These are phyloP conservation scores for Xenosphaeropsis pyriputrescens DNA, from an alignment of 2,329 filamentous ascomycete genomes.

Conservation along the genomic window DNA sequence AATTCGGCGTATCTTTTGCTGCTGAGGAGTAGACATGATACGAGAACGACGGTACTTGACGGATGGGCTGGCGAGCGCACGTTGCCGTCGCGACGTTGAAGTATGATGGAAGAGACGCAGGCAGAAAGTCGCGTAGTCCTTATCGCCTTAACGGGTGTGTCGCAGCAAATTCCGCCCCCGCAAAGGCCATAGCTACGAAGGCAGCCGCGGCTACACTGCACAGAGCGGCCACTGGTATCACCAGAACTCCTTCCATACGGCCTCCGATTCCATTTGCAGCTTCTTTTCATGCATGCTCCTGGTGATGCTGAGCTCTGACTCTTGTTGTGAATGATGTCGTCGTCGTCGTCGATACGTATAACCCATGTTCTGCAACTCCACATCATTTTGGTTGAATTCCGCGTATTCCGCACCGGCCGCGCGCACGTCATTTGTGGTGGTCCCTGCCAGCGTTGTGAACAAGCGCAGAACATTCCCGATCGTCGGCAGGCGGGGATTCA, in stretches of 20 bases:
- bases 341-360: not conserved
- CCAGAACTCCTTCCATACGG: conserved; percentile 8
- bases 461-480: conserved; percentile 6
- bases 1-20: conserved; percentile 27
- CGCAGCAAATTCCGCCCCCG: too few species aligned
- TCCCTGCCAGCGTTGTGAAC: conserved; percentile 4
- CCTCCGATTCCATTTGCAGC: conserved; percentile 5
- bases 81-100: too few species aligned
- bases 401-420: conserved; percentile 1
- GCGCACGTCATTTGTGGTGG: conserved; percentile 2
- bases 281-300: conserved; percentile 4
- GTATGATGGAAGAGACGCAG: too few species aligned
- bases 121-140: too few species aligned
- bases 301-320: too few species aligned
- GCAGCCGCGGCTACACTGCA: too few species aligned
- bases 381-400: conserved; percentile 1
- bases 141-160: too few species aligned
- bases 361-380: conserved; percentile 6
- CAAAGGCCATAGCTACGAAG: too few species aligned
- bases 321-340: conserved; percentile 3
- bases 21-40: conserved; percentile 4
- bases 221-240: not conserved
- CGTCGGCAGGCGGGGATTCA: not conserved
- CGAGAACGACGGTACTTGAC: too few species aligned
- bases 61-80: too few species aligned